Evolutionary conservation across 805 yeast genomes (phyloP).

Genomic region (Scheffersomyces amazonensis): DNA sequence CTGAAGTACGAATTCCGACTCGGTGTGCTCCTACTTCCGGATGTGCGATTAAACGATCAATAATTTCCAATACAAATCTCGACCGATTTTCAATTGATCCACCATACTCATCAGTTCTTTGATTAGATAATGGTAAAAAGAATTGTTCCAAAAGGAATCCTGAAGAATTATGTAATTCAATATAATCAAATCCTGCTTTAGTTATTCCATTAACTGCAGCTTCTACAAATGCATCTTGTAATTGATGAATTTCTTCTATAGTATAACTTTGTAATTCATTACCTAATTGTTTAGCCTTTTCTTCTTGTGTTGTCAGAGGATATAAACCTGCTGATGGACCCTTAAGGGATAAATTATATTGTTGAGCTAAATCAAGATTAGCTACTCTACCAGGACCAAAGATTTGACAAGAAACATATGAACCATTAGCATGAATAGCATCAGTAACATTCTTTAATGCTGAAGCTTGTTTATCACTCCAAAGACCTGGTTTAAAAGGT

Average conservation of each 20-base stretch:
- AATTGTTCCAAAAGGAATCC: conserved; percentile 41
- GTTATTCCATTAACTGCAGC: conserved; percentile 13
- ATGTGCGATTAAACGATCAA: conserved; percentile 29
- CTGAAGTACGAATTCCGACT: conserved; percentile 16
- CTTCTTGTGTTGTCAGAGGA: conserved; percentile 10
- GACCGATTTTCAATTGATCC: conserved; percentile 38
- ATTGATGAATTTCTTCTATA: conserved; percentile 6
- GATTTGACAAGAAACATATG: conserved; percentile 46
- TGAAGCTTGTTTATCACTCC: conserved; percentile 6
- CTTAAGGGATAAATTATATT: conserved; percentile 13
- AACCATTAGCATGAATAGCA: conserved; percentile 42
- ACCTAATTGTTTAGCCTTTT: conserved; percentile 5
- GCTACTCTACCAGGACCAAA: conserved; percentile 51
- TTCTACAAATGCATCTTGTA: conserved; percentile 11
- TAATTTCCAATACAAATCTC: conserved; percentile 26
- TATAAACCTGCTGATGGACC: conserved; percentile 13
- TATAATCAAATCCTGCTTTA: conserved; percentile 34
- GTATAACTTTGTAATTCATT: conserved; percentile 4
- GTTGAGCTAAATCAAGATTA: conserved; percentile 20
- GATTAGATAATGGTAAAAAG: conserved; percentile 28
- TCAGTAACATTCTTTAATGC: conserved; percentile 43
- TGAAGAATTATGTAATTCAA: conserved; percentile 40
- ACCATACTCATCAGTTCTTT: conserved; percentile 32
- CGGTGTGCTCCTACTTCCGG: conserved; percentile 14
- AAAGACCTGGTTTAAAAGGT: conserved; percentile 10